These are phyloP conservation scores for Camellia oleifera DNA, from an alignment of 179 eudicot species.

Conservation along the genomic window DNA sequence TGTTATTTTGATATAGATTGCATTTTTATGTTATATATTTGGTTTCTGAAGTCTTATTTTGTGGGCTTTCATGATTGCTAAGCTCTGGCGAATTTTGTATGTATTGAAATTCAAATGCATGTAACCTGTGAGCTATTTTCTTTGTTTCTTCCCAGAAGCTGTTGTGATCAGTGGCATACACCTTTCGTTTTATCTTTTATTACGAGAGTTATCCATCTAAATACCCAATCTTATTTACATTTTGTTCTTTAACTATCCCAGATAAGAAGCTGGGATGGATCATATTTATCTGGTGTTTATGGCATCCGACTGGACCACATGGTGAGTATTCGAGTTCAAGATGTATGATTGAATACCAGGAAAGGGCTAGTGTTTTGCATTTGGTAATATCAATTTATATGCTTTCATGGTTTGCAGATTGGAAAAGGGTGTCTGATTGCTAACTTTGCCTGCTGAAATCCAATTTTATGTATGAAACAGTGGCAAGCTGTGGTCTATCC, in stretches of 20 bases:
- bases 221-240: neutral
- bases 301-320: conserved; percentile 67
- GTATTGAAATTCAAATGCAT: too few relatives aligned
- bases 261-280: conserved; percentile 48
- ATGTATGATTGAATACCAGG: neutral
- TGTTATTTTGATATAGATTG: neutral
- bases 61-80: neutral
- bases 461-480: conserved; percentile 79
- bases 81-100: neutral
- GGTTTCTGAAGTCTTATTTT: neutral
- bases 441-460: conserved; percentile 49
- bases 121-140: neutral
- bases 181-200: neutral
- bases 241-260: conserved; percentile 17
- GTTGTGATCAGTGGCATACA: neutral
- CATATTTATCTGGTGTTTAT: conserved; percentile 40
- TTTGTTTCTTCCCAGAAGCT: neutral
- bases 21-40: neutral
- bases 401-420: conserved; percentile 45
- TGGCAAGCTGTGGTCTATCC: conserved; percentile 77
- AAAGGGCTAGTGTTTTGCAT: conserved; percentile 7
- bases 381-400: conserved; percentile 26
- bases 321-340: conserved; percentile 44
- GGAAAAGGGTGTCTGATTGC: conserved; percentile 48
- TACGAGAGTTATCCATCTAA: neutral